These are phyloP conservation scores for Dispira parvispora DNA, from an alignment of 192 early-diverging fungal genomes.

Conservation along the genomic window DNA sequence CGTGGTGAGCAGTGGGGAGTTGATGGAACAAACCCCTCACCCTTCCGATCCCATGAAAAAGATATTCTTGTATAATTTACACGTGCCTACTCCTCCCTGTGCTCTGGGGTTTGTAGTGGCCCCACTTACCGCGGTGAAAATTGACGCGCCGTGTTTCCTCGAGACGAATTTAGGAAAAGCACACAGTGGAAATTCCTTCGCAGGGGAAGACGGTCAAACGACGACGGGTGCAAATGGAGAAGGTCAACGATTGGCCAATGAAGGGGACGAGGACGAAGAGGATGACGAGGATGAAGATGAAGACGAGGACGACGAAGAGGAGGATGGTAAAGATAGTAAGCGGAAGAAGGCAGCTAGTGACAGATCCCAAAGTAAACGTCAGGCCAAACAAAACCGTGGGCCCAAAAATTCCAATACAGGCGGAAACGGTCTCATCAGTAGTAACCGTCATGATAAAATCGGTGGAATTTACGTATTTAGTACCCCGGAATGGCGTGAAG, in stretches of 20 bases:
- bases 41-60: slow-evolving; percentile 36
- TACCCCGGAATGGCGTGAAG: slow-evolving; percentile 35
- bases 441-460: slow-evolving; percentile 12
- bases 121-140: slow-evolving; percentile 30
- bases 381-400: slow-evolving; percentile 10
- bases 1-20: slow-evolving; percentile 51
- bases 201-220: background rate
- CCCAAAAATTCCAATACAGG: slow-evolving; percentile 15
- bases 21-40: slow-evolving; percentile 44
- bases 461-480: slow-evolving; percentile 58
- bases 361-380: slow-evolving; percentile 15
- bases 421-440: slow-evolving; percentile 19
- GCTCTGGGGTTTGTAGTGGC: slow-evolving; percentile 58
- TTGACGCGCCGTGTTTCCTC: slow-evolving; percentile 17
- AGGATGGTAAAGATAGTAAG: slow-evolving; percentile 1
- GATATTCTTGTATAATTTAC: slow-evolving; percentile 49
- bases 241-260: slow-evolving; percentile 3
- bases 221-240: background rate
- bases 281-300: slow-evolving; percentile 1
- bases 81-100: slow-evolving; percentile 48
- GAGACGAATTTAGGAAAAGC: background rate
- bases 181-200: background rate
- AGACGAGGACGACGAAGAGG: slow-evolving; percentile 1
- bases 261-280: slow-evolving; percentile 9
- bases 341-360: background rate